Conservation (phyloP, 768 basidiomycete genomes). For the Omphalotus guepiniiformis region DNA sequence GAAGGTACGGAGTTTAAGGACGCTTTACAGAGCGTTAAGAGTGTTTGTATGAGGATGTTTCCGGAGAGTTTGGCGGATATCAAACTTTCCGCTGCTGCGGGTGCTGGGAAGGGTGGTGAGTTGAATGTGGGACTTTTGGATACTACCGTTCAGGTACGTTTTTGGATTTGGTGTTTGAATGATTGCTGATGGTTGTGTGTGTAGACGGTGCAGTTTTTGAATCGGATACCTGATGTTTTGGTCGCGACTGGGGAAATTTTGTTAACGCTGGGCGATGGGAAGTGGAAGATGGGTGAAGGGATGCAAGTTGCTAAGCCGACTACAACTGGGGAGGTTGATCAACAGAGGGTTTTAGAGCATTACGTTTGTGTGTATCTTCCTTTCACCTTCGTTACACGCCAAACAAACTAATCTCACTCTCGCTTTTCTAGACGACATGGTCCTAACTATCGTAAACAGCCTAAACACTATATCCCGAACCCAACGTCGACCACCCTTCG, state of each 20-base stretch:
- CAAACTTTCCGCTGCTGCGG: slow-evolving; percentile 50
- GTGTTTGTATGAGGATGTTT: slow-evolving; percentile 74
- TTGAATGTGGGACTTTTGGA: slow-evolving; percentile 49
- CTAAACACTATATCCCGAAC: slow-evolving; percentile 60
- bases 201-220: slow-evolving; percentile 66
- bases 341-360: slow-evolving; percentile 64
- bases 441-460: slow-evolving; percentile 57
- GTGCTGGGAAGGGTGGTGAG: slow-evolving; percentile 46
- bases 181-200: slow-evolving; percentile 31
- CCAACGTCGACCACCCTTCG: slow-evolving; percentile 57
- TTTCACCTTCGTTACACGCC: neutral
- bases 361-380: slow-evolving; percentile 54
- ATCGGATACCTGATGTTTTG: slow-evolving; percentile 65
- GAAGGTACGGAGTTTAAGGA: slow-evolving; percentile 71
- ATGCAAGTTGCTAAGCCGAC: slow-evolving; percentile 52
- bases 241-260: slow-evolving; percentile 64
- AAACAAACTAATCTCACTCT: neutral
- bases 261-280: slow-evolving; percentile 75
- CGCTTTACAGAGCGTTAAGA: slow-evolving; percentile 56
- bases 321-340: slow-evolving; percentile 50
- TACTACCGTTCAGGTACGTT: slow-evolving; percentile 1
- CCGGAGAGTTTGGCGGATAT: slow-evolving; percentile 81
- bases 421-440: slow-evolving; percentile 58
- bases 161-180: slow-evolving; percentile 47
- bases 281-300: slow-evolving; percentile 91